Evolutionary conservation across 2,329 filamentous ascomycete genomes (phyloP), one percentile per base, ranked within the genome.

Genomic region (Colletotrichum sp.): DNA sequence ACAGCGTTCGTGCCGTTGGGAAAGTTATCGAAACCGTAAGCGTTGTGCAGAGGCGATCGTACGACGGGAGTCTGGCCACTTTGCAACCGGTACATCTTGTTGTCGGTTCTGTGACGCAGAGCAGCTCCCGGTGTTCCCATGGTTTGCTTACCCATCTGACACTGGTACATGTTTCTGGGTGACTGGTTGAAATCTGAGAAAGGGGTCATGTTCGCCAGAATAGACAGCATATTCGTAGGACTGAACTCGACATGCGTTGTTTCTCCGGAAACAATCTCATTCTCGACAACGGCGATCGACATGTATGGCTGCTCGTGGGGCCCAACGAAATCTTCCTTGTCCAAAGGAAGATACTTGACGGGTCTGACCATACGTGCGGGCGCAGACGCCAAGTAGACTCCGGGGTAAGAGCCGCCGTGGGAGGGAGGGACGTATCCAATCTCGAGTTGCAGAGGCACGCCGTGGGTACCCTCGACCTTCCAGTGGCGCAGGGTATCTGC

Each of bases 121-220:
- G 96, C 94, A 9, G 96, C 95, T 74, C 94, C 96, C 5, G 96
- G 96, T 28, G 97, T 99, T 85, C 97, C 97, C 97, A 99, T 99
- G 1, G 96, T 96, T 88, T 99, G 97, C 85, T 99, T 99, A 87
- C 95, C 96, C 97, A 99, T 99, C 89, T 99, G 97, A 87, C 96
- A 98, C 84, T 98, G 95, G 84, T 99, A 99, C 96, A 99, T 99
- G 87, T 99, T 99, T 90, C 97, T 91, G 2, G 97, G 97, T 16
- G 96, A 98, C 85, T 99, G 97, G 86, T 99, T 99, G 87, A 98
- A 98, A 84, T 99, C 95, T 63, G 96, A 98, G 87, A 99, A 99
- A 5, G 97, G 97, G 0, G 97, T 99, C 94, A 98, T 98, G 86
- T 99, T 99, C 81, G 97, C 97, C 68, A 99, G 90, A 79, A 99